Conservation (phyloP, 805 yeast species). For the Ogataea haglerorum region DNA sequence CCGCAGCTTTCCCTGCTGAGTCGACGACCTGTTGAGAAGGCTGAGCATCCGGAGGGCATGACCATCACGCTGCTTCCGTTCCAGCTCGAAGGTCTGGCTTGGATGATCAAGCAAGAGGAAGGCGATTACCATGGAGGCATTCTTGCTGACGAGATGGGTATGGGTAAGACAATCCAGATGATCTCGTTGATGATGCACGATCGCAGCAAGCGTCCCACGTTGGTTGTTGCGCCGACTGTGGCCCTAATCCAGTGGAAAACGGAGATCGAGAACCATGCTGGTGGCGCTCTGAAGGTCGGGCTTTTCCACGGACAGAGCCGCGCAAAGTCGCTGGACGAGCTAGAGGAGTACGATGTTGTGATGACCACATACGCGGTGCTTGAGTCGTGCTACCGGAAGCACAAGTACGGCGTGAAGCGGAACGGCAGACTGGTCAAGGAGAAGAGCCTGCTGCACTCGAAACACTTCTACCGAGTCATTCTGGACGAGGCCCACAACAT, state of each 20-base stretch:
- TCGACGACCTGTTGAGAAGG: constrained; percentile 47
- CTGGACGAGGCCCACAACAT: constrained; percentile 97
- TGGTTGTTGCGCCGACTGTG: constrained; percentile 98
- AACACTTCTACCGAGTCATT: constrained; percentile 78
- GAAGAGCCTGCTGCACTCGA: constrained; percentile 66
- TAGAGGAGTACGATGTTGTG: constrained; percentile 69
- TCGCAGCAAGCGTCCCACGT: constrained; percentile 61
- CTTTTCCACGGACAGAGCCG: constrained; percentile 87
- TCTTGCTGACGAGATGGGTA: constrained; percentile 98
- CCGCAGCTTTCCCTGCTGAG: constrained; percentile 52
- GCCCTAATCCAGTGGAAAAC: constrained; percentile 97
- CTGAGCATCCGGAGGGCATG: constrained; percentile 78
- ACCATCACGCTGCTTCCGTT: constrained; percentile 75
- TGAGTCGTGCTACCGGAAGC: constrained; percentile 82
- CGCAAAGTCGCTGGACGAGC: constrained; percentile 51
- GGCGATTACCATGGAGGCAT: constrained; percentile 83
- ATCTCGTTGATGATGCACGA: constrained; percentile 82
- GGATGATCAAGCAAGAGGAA: constrained; percentile 84
- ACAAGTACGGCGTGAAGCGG: constrained; percentile 77
- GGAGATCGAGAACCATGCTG: constrained; percentile 85
- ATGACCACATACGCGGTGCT: constrained; percentile 90
- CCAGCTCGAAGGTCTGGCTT: constrained; percentile 88
- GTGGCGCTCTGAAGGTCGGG: constrained; percentile 60
- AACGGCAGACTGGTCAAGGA: constrained; percentile 71
- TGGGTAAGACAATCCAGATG: constrained; percentile 98